phyloP scores from a whole-genome alignment of 2,329 filamentous ascomycete genomes.

The Claviceps digitariae region DNA sequence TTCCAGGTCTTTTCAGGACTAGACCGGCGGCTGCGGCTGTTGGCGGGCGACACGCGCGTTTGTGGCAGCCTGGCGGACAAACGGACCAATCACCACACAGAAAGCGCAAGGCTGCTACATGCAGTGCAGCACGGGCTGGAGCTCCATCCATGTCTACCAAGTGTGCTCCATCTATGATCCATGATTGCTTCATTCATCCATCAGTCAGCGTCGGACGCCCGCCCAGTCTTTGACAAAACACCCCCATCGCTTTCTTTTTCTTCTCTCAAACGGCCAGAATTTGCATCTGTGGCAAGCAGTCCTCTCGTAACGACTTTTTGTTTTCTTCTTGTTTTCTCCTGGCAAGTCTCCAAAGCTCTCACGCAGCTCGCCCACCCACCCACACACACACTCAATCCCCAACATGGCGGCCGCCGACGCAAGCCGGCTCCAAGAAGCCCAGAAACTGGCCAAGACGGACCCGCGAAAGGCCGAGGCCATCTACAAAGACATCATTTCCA shows the following conservation, averaged over 20 bases:
- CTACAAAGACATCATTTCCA: conserved; percentile 81
- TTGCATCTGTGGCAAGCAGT: background rate
- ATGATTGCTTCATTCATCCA: background rate
- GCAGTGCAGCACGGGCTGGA: background rate
- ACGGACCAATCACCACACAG: too few relatives aligned
- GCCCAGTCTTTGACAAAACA: background rate
- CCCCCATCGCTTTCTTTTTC: too few relatives aligned
- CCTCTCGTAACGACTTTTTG: background rate
- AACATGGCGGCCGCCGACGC: conserved; percentile 46
- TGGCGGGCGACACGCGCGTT: too few relatives aligned
- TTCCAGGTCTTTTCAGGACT: too few relatives aligned
- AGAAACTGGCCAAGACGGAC: conserved; percentile 68
- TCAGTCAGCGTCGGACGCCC: background rate
- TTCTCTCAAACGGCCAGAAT: background rate
- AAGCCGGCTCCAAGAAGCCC: conserved; percentile 70
- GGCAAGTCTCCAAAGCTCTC: background rate
- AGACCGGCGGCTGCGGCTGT: background rate
- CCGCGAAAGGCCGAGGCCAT: conserved; percentile 72
- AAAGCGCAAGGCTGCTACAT: too few relatives aligned
- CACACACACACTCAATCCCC: background rate
- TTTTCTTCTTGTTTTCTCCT: too few relatives aligned
- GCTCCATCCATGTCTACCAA: background rate
- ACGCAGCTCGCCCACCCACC: background rate
- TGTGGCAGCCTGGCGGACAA: background rate
- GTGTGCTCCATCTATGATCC: background rate